A percentile compares a stretch with the other conserved stretches of the same genome.
Conservation (phyloP, 352 stramenopile species). For the Pythium vanterpoolii region DNA sequence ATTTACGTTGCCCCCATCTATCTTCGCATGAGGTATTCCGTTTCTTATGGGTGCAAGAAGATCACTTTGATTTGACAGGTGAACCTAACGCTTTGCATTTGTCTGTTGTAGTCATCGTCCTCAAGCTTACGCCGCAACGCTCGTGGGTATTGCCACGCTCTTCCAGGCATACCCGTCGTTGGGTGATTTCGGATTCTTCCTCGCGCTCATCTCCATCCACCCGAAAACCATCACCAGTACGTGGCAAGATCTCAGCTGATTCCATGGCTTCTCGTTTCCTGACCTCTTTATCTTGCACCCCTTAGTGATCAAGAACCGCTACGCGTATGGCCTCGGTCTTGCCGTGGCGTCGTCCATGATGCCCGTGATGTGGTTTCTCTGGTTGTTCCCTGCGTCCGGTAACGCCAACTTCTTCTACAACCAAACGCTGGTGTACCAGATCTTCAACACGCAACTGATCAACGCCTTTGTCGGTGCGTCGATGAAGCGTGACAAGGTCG, state of each 20-base stretch:
- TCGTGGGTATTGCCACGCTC: slow-evolving; percentile 72
- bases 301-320: slow-evolving; percentile 75
- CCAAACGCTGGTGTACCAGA: slow-evolving; percentile 84
- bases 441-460: slow-evolving; percentile 78
- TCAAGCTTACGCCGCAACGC: slow-evolving; percentile 57
- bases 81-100: background rate
- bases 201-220: slow-evolving; percentile 61
- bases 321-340: slow-evolving; percentile 66
- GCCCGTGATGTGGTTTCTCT: slow-evolving; percentile 87
- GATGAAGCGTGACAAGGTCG: slow-evolving; percentile 84
- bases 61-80: background rate
- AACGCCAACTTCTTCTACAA: slow-evolving; percentile 92
- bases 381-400: slow-evolving; percentile 77
- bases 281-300: background rate
- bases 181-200: slow-evolving; percentile 79
- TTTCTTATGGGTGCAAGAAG: background rate
- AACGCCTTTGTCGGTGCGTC: slow-evolving; percentile 71
- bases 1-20: slow-evolving; percentile 82
- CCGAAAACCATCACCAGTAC: slow-evolving; percentile 79
- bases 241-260: background rate
- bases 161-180: slow-evolving; percentile 82
- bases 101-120: slow-evolving; percentile 47
- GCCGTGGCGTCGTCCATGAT: slow-evolving; percentile 70
- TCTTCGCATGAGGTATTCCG: slow-evolving; percentile 57
- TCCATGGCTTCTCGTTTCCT: background rate